A percentile compares a stretch with the other conserved stretches of the same genome.
Conservation (phyloP, 306 rosid species). For the Acacia crassicarpa region DNA sequence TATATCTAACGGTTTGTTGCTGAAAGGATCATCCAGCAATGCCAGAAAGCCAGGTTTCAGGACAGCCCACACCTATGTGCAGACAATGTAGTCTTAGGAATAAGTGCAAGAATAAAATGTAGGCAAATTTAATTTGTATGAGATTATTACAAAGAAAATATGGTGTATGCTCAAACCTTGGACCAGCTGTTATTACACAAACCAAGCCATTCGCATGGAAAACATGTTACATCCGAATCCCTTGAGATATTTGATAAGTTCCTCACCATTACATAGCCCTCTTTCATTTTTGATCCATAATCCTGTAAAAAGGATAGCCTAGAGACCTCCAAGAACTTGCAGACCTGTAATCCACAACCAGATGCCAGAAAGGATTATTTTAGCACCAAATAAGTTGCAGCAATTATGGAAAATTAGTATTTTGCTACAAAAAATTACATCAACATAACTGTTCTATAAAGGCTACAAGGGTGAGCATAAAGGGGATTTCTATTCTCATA, state of each 20-base stretch:
- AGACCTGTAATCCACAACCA: slow-evolving; percentile 60
- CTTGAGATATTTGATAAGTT: slow-evolving; percentile 67
- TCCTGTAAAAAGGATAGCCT: slow-evolving; percentile 87
- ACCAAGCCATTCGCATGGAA: slow-evolving; percentile 62
- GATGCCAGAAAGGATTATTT: slow-evolving; percentile 2
- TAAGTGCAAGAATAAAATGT: slow-evolving; percentile 7
- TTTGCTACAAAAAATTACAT: neutral
- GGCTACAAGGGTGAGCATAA: neutral
- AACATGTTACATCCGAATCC: slow-evolving; percentile 67
- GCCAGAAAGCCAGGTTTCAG: slow-evolving; percentile 96
- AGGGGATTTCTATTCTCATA: neutral
- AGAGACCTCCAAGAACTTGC: slow-evolving; percentile 98
- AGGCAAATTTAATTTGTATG: neutral
- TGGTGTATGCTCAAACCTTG: slow-evolving; percentile 54
- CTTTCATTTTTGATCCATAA: slow-evolving; percentile 94
- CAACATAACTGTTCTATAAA: neutral
- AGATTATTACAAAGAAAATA: slow-evolving; percentile 20
- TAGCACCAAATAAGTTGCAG: slow-evolving; percentile 9
- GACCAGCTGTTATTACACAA: slow-evolving; percentile 85
- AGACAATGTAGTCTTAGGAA: neutral
- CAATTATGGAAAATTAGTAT: neutral
- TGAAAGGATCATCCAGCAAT: slow-evolving; percentile 86
- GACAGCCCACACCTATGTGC: slow-evolving; percentile 95
- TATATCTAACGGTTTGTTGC: slow-evolving; percentile 73
- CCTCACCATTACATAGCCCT: slow-evolving; percentile 82